A percentile compares a stretch with the other conserved stretches of the same genome.
phyloP scores from a whole-genome alignment of 2,329 filamentous ascomycete species.

The Clarireedia homoeocarpa region DNA sequence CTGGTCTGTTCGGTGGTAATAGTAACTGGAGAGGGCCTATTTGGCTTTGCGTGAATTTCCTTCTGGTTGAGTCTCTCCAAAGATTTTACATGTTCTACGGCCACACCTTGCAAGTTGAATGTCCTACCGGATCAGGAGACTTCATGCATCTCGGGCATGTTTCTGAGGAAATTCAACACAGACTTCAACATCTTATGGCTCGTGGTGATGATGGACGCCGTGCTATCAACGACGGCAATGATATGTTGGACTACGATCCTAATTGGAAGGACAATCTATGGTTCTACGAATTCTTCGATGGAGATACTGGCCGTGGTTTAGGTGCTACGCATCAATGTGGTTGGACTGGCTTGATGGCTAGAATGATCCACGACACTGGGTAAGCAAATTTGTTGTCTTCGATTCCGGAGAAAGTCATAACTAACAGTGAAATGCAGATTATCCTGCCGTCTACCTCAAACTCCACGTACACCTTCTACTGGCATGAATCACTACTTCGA shows the following conservation, averaged over 20 bases:
- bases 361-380: constrained; percentile 97
- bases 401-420: background rate
- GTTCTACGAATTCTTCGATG: constrained; percentile 98
- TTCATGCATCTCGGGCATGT: constrained; percentile 95
- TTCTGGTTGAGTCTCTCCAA: constrained; percentile 89
- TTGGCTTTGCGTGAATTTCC: constrained; percentile 93
- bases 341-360: constrained; percentile 91
- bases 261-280: constrained; percentile 91
- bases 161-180: constrained; percentile 89
- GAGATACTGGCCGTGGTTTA: constrained; percentile 79
- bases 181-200: constrained; percentile 84
- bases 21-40: constrained; percentile 97
- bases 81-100: constrained; percentile 96
- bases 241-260: constrained; percentile 82
- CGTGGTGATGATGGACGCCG: constrained; percentile 77
- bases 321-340: constrained; percentile 93
- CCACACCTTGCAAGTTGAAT: constrained; percentile 80
- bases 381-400: constrained; percentile 39
- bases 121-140: constrained; percentile 86
- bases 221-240: constrained; percentile 78
- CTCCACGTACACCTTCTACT: constrained; percentile 75
- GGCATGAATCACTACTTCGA: constrained; percentile 94
- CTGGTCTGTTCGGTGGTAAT: constrained; percentile 90
- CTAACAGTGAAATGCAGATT: constrained; percentile 29
- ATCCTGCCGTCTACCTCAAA: constrained; percentile 86